Evolutionary conservation across 2,329 filamentous ascomycete genomes (phyloP).

Genomic region (Pseudogymnoascus sp.): DNA sequence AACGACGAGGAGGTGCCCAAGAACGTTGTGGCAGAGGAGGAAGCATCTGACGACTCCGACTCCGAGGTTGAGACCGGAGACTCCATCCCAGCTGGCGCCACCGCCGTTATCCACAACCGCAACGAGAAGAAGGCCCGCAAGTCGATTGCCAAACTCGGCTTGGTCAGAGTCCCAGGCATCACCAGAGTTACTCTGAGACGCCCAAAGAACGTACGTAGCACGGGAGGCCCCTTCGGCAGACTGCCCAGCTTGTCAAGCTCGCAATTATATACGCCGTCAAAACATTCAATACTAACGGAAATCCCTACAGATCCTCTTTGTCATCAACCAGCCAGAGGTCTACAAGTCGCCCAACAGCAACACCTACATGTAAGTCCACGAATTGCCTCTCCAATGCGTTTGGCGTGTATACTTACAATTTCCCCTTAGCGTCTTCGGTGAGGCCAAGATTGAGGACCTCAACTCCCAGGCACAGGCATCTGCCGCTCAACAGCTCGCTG

Average conservation of each 20-base stretch:
- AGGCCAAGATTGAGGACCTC: conserved; percentile 99
- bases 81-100: conserved; percentile 68
- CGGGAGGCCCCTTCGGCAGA: conserved; percentile 8
- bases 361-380: conserved; percentile 85
- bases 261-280: background rate
- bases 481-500: conserved; percentile 89
- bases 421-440: conserved; percentile 78
- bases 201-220: conserved; percentile 88
- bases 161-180: conserved; percentile 94
- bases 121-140: conserved; percentile 99
- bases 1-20: conserved; percentile 87
- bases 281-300: conserved; percentile 1
- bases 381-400: background rate
- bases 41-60: conserved; percentile 60
- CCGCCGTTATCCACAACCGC: conserved; percentile 89
- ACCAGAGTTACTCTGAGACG: conserved; percentile 95
- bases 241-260: background rate
- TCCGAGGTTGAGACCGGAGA: conserved; percentile 69
- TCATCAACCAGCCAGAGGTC: conserved; percentile 99
- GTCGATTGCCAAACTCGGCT: conserved; percentile 95
- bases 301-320: conserved; percentile 77
- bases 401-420: conserved; percentile 12
- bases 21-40: conserved; percentile 66
- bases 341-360: conserved; percentile 99
- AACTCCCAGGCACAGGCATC: conserved; percentile 97